Conservation (phyloP, 768 basidiomycete genomes). For the Leccinellum rugosiceps region DNA sequence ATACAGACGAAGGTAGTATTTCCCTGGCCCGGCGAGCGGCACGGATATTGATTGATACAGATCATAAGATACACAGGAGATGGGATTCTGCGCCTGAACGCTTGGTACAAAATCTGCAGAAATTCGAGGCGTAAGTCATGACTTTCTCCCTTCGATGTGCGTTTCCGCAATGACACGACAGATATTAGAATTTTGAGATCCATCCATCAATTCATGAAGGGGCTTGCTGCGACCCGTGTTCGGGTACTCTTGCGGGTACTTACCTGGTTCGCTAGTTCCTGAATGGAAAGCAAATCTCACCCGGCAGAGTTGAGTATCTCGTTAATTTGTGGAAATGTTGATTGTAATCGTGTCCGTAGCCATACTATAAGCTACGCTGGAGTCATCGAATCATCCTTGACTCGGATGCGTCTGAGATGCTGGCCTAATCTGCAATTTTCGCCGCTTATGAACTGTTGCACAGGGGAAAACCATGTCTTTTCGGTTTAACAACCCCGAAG, state of each 20-base stretch:
- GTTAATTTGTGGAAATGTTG: background rate
- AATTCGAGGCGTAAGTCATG: constrained; percentile 38
- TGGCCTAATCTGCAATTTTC: background rate
- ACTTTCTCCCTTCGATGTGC: background rate
- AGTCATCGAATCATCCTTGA: constrained; percentile 95
- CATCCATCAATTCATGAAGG: constrained; percentile 40
- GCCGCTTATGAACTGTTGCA: constrained; percentile 7
- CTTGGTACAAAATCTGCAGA: constrained; percentile 38
- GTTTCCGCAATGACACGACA: background rate
- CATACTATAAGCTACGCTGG: constrained; percentile 83
- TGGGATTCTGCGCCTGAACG: constrained; percentile 41
- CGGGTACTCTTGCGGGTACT: constrained; percentile 3
- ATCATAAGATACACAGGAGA: constrained; percentile 42
- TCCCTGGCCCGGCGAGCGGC: constrained; percentile 40
- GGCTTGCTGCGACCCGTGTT: constrained; percentile 26
- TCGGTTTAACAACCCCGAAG: constrained; percentile 93
- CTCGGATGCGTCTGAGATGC: constrained; percentile 48
- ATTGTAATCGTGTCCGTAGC: constrained; percentile 34
- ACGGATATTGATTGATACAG: constrained; percentile 40
- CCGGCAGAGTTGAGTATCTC: constrained; percentile 63
- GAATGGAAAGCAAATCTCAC: constrained; percentile 84
- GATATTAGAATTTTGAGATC: constrained; percentile 35
- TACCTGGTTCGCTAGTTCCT: constrained; percentile 58
- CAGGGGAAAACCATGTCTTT: constrained; percentile 96
- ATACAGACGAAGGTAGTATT: constrained; percentile 40